A percentile compares a stretch with the other conserved stretches of the same genome.
These are phyloP conservation scores for Centaurea solstitialis DNA, from an alignment of 129 eudicot species.

Conservation along the genomic window DNA sequence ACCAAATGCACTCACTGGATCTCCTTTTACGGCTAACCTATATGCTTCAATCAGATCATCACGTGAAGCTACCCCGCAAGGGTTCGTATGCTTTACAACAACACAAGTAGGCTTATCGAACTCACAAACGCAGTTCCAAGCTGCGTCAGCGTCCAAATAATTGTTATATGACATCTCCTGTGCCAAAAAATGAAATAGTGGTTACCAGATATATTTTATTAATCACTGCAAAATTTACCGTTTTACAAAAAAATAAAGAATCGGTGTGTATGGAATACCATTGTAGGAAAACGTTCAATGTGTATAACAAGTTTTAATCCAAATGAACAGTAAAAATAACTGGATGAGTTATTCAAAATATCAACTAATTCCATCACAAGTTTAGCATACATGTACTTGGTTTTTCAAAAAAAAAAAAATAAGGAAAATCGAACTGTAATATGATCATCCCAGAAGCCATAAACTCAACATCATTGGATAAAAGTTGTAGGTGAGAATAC, in stretches of 20 bases:
- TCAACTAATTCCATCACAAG: background rate
- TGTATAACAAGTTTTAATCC: background rate
- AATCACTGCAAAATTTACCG: background rate
- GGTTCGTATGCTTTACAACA: constrained; percentile 94
- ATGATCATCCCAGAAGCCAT: background rate
- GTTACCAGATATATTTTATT: background rate
- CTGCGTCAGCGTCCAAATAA: constrained; percentile 97
- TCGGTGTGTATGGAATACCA: background rate
- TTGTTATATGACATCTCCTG: constrained; percentile 99
- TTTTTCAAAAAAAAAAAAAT: background rate
- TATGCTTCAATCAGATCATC: constrained; percentile 90
- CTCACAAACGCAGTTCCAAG: constrained; percentile 98
- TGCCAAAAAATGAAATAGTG: background rate
- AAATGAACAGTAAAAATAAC: background rate
- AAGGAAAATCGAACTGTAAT: background rate
- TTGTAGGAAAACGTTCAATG: background rate
- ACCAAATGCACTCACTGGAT: constrained; percentile 99
- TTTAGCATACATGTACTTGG: background rate
- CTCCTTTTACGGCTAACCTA: constrained; percentile 89
- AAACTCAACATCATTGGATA: background rate
- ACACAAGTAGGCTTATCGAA: constrained; percentile 89
- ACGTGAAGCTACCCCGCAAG: constrained; percentile 98
- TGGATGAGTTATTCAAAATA: background rate
- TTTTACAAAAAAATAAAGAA: background rate
- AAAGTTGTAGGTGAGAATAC: background rate